A percentile compares a stretch with the other conserved stretches of the same genome.
Conservation (phyloP, 176 grass and related monocot genomes). For the Eragrostis nindensis region DNA sequence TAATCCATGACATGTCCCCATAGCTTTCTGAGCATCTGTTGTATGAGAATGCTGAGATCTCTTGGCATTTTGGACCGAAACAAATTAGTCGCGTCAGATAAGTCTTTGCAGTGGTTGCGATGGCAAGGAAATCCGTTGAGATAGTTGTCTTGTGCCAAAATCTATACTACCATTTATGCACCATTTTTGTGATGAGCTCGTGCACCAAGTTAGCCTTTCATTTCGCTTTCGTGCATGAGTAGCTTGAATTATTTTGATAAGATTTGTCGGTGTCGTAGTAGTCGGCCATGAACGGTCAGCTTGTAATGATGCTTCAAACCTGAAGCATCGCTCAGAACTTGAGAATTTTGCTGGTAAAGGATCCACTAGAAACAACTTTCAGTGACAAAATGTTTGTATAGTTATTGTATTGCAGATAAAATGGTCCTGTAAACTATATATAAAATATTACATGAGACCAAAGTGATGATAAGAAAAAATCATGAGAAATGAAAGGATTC, state of each 20-base stretch:
- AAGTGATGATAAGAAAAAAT: not conserved
- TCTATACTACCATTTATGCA: not conserved
- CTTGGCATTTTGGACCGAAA: not conserved
- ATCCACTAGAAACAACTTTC: constrained; percentile 3
- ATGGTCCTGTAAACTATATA: not conserved
- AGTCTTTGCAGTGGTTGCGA: constrained; percentile 35
- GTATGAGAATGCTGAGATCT: constrained; percentile 3
- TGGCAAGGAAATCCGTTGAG: constrained; percentile 33
- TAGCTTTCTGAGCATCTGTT: not conserved
- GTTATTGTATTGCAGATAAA: not conserved
- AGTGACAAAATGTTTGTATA: not conserved
- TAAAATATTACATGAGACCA: not conserved
- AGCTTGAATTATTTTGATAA: constrained; percentile 15
- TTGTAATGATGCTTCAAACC: constrained; percentile 17
- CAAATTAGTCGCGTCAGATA: constrained; percentile 3
- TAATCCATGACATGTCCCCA: not conserved
- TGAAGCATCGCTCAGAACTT: not conserved
- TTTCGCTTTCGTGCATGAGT: not conserved
- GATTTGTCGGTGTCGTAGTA: constrained; percentile 21
- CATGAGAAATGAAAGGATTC: not conserved
- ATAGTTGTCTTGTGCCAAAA: constrained; percentile 21
- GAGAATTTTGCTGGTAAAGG: not conserved
- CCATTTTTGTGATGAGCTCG: constrained; percentile 1
- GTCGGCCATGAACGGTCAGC: not conserved
- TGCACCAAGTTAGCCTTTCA: not conserved